Base-by-base conservation (phyloP, 805 yeast species). In the Nakazawaea sp. region DNA sequence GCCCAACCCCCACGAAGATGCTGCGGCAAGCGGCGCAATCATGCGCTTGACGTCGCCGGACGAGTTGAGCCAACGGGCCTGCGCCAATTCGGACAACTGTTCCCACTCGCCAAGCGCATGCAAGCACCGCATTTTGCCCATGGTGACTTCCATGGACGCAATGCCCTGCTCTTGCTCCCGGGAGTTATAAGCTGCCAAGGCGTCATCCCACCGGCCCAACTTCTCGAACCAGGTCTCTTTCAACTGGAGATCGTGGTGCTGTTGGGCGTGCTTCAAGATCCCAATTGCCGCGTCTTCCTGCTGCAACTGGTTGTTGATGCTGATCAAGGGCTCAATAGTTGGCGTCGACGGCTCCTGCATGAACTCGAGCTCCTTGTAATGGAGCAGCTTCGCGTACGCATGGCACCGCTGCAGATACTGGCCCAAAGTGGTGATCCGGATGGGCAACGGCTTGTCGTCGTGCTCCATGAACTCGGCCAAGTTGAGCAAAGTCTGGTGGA, bases 21-120 rank as follows among this genome's bases (percentile, higher is more conserved):
- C 97, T 0, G 98, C 98, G 0, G 97, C 98, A 37, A 94, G 63
- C 1, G 98, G 97, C 2, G 98, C 98, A 48, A 92, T 88, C 5
- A 81, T 75, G 39, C 96, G 68, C 47, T 80, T 74, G 27, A 78
- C 75, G 13, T 87, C 95, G 20, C 78, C 68, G 1, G 85, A 67
- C 0, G 95, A 73, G 21, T 68, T 64, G 15, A 63, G 66, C 99
- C 99, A 92, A 52, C 85, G 87, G 30, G 78, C 80, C 47, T 78
- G 81, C 0, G 97, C 96, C 38, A 92, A 62, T 43, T 81, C 83
- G 9, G 94, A 80, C 18, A 94, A 65, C 47, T 81, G 83, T 44
- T 90, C 97, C 97, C 98, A 94, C 59, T 92, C 97, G 33, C 98
- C 98, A n/a, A 92, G 65, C 0, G 99, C 99, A 61, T 92, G 97